These are phyloP conservation scores for Falciphora oryzae DNA, from an alignment of 2,329 filamentous ascomycete species.

Conservation along the genomic window DNA sequence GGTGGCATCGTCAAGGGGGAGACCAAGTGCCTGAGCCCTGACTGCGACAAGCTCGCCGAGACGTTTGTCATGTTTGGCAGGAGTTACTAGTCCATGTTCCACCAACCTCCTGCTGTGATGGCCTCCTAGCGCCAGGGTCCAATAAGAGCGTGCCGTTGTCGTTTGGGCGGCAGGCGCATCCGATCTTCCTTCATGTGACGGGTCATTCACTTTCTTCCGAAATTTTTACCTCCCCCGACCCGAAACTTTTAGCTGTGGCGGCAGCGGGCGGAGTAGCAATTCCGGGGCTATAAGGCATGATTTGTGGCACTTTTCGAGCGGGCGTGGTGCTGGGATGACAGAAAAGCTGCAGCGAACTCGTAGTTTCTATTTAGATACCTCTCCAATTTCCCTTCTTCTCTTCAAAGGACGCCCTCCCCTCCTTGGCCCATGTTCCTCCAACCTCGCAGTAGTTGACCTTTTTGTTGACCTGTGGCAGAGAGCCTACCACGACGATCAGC, in stretches of 20 bases:
- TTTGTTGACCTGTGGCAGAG: too few species aligned
- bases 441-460: too few species aligned
- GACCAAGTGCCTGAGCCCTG: conserved; percentile 88
- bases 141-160: not conserved
- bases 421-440: too few species aligned
- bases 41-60: conserved; percentile 71
- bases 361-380: not conserved
- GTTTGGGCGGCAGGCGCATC: not conserved
- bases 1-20: conserved; percentile 71
- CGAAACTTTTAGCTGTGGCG: too few species aligned
- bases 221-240: not conserved
- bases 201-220: not conserved
- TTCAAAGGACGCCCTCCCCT: too few species aligned
- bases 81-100: conserved; percentile 44
- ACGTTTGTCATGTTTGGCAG: conserved; percentile 91
- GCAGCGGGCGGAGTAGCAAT: not conserved
- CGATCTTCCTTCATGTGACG: not conserved
- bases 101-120: too few species aligned
- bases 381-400: too few species aligned
- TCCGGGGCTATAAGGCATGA: not conserved
- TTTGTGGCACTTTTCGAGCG: not conserved
- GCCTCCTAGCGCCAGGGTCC: not conserved
- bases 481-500: too few species aligned
- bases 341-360: not conserved
- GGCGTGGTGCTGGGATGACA: not conserved